Evolutionary conservation across 495 filamentous ascomycete species (phyloP), one percentile per base, ranked within the genome.

Genomic region (Penicillium maclennaniae): DNA sequence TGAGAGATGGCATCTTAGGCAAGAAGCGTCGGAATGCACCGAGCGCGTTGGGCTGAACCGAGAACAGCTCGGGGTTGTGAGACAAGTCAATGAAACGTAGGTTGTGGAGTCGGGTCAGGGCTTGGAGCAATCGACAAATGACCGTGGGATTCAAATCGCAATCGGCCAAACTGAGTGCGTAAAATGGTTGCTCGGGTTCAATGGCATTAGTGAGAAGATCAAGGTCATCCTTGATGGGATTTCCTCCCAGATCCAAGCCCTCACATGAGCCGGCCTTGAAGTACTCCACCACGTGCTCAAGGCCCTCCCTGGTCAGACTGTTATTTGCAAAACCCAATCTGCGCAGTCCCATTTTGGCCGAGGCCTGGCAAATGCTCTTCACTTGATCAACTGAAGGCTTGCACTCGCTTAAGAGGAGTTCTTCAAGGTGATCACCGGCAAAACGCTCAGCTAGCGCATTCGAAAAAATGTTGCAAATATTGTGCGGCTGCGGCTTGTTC

Each of bases 231-330:
- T 83, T 71, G 37, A 89, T 70, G 56, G 91, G 82, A 61, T 96
- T 97, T n/a, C 90, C 90, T 34, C 92, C 92, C n/a, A 98, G 69
- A 67, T 97, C 93, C 6, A 98, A 73, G 1, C 90, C 93, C 65
- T 95, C 88, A 56, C 92, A 98, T 39, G 83, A 76, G 0, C 86
- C 86, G 39, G 78, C 79, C 44, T 80, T 77, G 36, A 97, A 65
- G 68, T 89, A 96, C 45, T 80, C 79, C 27, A 86, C 78, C 37
- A 96, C 78, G 66, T 93, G 86, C 47, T 84, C 79, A 46, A 95
- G 69, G 4, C 89, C 88, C 49, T 87, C 83, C 9, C 79, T 74
- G 17, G 83, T 85, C 19, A 98, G 75, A 31, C 79, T 69, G 49
- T 96, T 97, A 53, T 87, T 86, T 9, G 90, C 93, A 28, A 96